Conservation (phyloP, 108 stramenopile species). For the Phaeodactylum tricornutum region DNA sequence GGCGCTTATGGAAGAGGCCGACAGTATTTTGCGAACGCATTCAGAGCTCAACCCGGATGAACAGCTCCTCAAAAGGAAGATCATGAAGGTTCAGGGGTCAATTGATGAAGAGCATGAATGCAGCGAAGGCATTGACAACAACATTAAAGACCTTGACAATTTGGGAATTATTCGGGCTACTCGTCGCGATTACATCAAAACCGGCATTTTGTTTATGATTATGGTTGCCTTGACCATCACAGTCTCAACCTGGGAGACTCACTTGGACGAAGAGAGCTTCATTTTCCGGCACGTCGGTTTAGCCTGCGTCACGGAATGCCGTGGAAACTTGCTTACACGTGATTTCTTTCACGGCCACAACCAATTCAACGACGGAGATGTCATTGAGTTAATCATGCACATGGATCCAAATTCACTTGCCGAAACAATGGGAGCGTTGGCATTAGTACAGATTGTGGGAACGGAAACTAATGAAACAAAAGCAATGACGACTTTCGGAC, state of each 20-base stretch:
- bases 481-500: constrained; percentile 20
- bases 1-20: too few relatives aligned
- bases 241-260: constrained; percentile 26
- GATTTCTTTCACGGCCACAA: constrained; percentile 36
- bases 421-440: too few relatives aligned
- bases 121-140: not conserved
- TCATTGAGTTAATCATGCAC: constrained; percentile 27
- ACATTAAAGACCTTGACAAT: not conserved
- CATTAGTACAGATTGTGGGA: constrained; percentile 14
- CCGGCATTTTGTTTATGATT: constrained; percentile 19
- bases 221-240: constrained; percentile 32
- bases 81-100: too few relatives aligned
- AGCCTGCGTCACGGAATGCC: constrained; percentile 33
- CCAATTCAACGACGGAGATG: constrained; percentile 22
- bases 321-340: constrained; percentile 22
- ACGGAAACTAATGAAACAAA: constrained; percentile 3
- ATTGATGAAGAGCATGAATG: too few relatives aligned
- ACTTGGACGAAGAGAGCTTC: constrained; percentile 31
- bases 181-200: constrained; percentile 29
- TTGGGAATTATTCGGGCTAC: constrained; percentile 37
- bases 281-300: constrained; percentile 35
- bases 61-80: too few relatives aligned
- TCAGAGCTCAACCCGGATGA: too few relatives aligned
- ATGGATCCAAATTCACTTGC: constrained; percentile 30
- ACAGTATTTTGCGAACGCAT: too few relatives aligned